Percentiles rank a stretch among this genome's conserved stretches.
Conservation (phyloP, 1,284 basidiomycete genomes). For the Trametes polyzona region DNA sequence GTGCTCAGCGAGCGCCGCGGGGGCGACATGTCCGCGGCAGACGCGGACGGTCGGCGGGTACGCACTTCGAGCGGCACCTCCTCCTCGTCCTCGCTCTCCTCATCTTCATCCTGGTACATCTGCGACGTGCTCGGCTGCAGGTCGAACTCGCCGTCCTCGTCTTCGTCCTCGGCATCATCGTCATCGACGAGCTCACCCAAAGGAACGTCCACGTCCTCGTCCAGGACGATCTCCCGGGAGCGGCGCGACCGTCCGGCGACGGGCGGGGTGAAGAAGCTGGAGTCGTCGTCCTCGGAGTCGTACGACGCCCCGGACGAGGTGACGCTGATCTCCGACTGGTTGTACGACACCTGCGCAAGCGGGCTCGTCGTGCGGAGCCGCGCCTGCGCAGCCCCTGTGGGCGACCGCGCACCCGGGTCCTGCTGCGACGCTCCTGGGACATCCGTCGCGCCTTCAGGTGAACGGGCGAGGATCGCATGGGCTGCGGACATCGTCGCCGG, state of each 20-base stretch:
- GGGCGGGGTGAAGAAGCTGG: constrained; percentile 27
- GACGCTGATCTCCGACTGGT: constrained; percentile 16
- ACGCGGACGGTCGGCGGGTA: constrained; percentile 33
- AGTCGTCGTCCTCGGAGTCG: constrained; percentile 28
- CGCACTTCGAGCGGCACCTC: constrained; percentile 35
- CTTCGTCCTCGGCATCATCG: constrained; percentile 7
- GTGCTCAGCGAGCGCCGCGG: constrained; percentile 25
- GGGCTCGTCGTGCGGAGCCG: constrained; percentile 44
- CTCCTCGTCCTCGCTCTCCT: constrained; percentile 33
- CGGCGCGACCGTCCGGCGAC: background rate
- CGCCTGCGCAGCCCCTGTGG: constrained; percentile 12
- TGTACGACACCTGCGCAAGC: constrained; percentile 42
- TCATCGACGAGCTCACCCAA: background rate
- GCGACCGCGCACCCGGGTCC: constrained; percentile 26
- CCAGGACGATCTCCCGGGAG: constrained; percentile 2
- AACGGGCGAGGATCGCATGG: constrained; percentile 30
- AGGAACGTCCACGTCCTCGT: constrained; percentile 12
- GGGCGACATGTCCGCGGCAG: constrained; percentile 28
- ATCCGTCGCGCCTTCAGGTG: constrained; percentile 24
- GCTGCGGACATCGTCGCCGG: constrained; percentile 28
- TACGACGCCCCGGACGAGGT: constrained; percentile 11
- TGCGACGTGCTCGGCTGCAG: constrained; percentile 37
- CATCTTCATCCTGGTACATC: constrained; percentile 43
- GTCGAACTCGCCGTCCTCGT: constrained; percentile 15
- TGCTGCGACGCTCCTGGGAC: constrained; percentile 32